phyloP scores from a whole-genome alignment of 2,329 filamentous ascomycete genomes.

The Trichoderma cornu-damae region DNA sequence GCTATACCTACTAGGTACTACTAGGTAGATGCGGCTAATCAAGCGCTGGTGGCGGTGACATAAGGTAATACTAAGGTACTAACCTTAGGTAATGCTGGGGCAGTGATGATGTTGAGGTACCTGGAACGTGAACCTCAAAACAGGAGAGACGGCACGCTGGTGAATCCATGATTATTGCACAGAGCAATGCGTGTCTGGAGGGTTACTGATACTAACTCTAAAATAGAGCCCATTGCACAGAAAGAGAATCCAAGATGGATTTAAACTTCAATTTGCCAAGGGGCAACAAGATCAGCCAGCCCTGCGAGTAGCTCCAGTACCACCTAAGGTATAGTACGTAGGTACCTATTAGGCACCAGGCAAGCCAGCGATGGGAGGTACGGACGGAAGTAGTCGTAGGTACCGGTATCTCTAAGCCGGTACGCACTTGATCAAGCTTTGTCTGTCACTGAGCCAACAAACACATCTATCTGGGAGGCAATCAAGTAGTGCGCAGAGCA shows the following conservation, averaged over 20 bases:
- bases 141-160: too few species aligned
- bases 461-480: too few species aligned
- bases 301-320: neutral
- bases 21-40: too few species aligned
- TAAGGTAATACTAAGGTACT: neutral
- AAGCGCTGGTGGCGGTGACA: neutral
- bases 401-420: too few species aligned
- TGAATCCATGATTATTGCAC: too few species aligned
- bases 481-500: neutral
- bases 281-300: neutral
- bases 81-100: too few species aligned
- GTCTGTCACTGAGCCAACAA: neutral
- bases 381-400: too few species aligned
- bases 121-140: neutral
- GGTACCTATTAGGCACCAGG: neutral
- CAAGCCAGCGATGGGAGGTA: too few species aligned
- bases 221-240: too few species aligned
- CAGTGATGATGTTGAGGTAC: neutral
- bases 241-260: neutral
- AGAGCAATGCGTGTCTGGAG: too few species aligned
- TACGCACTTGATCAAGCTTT: neutral
- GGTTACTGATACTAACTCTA: too few species aligned
- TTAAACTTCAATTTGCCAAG: neutral
- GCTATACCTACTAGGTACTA: too few species aligned
- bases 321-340: neutral